Percentiles rank a stretch among this genome's conserved stretches.
Evolutionary conservation across 2,329 filamentous ascomycete genomes (phyloP).

Genomic region (Claviceps maximensis): DNA sequence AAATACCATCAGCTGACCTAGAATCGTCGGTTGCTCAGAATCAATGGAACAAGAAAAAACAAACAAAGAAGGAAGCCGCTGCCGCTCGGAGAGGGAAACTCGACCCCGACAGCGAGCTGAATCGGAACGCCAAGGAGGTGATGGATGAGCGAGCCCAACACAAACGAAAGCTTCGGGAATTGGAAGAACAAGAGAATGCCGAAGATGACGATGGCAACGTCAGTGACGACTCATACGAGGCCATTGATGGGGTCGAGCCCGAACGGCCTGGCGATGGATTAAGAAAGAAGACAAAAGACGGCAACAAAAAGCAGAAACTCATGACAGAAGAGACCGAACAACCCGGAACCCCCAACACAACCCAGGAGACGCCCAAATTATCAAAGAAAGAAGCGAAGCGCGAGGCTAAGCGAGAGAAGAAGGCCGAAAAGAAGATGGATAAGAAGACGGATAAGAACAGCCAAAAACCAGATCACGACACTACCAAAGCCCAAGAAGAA

Average conservation of each 20-base stretch:
- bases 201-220: slow-evolving; percentile 34
- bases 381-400: slow-evolving; percentile 43
- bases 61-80: slow-evolving; percentile 78
- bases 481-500: slow-evolving; percentile 10
- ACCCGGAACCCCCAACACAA: slow-evolving; percentile 19
- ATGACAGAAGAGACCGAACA: slow-evolving; percentile 16
- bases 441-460: slow-evolving; percentile 18
- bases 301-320: slow-evolving; percentile 44
- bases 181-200: slow-evolving; percentile 32
- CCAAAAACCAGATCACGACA: slow-evolving; percentile 14
- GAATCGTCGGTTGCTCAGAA: slow-evolving; percentile 39
- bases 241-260: slow-evolving; percentile 39
- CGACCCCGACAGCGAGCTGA: slow-evolving; percentile 71
- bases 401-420: slow-evolving; percentile 24
- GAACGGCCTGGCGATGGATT: slow-evolving; percentile 54
- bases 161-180: slow-evolving; percentile 66
- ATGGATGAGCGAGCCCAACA: slow-evolving; percentile 68
- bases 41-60: slow-evolving; percentile 89
- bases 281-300: slow-evolving; percentile 30
- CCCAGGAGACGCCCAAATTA: slow-evolving; percentile 33
- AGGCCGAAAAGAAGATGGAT: slow-evolving; percentile 21
- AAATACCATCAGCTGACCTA: neutral
- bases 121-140: slow-evolving; percentile 77
- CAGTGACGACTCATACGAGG: slow-evolving; percentile 28
- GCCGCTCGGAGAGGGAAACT: slow-evolving; percentile 79